Evolutionary conservation across 1,284 basidiomycete genomes (phyloP).

Genomic region (Sporisorium reilianum): DNA sequence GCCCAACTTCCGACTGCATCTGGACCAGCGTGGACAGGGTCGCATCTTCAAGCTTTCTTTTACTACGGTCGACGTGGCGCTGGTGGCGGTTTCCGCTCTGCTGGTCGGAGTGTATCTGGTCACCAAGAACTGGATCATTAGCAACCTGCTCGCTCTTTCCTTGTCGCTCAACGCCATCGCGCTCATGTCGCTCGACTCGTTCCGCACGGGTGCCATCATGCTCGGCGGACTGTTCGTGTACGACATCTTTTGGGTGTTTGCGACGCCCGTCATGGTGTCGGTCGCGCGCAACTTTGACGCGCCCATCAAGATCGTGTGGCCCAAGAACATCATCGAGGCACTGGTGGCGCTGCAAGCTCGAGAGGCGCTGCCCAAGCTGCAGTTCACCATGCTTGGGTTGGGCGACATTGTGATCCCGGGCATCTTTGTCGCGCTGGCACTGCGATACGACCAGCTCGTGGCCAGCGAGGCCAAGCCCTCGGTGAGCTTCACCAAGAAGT

Average conservation of each 20-base stretch:
- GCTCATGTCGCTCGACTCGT: slow-evolving; percentile 87
- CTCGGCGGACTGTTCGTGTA: slow-evolving; percentile 72
- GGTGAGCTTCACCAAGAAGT: slow-evolving; percentile 50
- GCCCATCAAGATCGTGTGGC: slow-evolving; percentile 78
- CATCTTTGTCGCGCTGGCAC: slow-evolving; percentile 86
- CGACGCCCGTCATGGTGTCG: slow-evolving; percentile 67
- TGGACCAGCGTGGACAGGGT: slow-evolving; percentile 46
- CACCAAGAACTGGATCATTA: slow-evolving; percentile 77
- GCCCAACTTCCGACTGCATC: slow-evolving; percentile 40
- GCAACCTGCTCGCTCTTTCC: slow-evolving; percentile 84
- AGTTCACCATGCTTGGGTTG: slow-evolving; percentile 91
- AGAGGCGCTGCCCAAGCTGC: slow-evolving; percentile 67
- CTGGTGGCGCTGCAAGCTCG: slow-evolving; percentile 22
- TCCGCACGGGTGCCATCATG: slow-evolving; percentile 86
- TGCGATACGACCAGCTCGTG: slow-evolving; percentile 83
- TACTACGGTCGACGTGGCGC: slow-evolving; percentile 73
- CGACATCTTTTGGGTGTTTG: slow-evolving; percentile 69
- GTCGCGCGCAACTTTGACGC: slow-evolving; percentile 91
- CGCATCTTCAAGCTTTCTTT: slow-evolving; percentile 63
- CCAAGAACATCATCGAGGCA: slow-evolving; percentile 67
- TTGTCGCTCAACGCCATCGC: slow-evolving; percentile 86
- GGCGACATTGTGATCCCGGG: slow-evolving; percentile 92
- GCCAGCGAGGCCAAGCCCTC: slow-evolving; percentile 69
- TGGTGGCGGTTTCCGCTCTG: slow-evolving; percentile 77
- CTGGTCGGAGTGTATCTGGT: slow-evolving; percentile 79